A percentile compares a stretch with the other conserved stretches of the same genome.
These are phyloP conservation scores for sunflower (Helianthus annuus) DNA, from an alignment of 129 eudicot genomes.

Conservation along the genomic window HanXRQr2.0-SUNRISE NC_035441.2:146075191-146075690, in stretches of 20 bases:
- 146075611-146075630: slow-evolving; percentile 2
- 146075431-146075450: slow-evolving; percentile 32
- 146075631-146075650: slow-evolving; percentile 3
- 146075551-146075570: slow-evolving; percentile 19
- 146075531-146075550: slow-evolving; percentile 19
- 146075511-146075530: slow-evolving; percentile 15
- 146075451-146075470: slow-evolving; percentile 41
- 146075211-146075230: no score
- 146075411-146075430: slow-evolving; percentile 40
- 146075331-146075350: slow-evolving; percentile 96
- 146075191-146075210: no score
- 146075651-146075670: slow-evolving; percentile 7
- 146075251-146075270: no score
- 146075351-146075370: slow-evolving; percentile 92
- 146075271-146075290: not conserved
- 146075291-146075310: not conserved
- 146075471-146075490: slow-evolving; percentile 57
- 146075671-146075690: slow-evolving; percentile 31
- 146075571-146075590: slow-evolving; percentile 16
- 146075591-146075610: slow-evolving; percentile 6
- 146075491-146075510: slow-evolving; percentile 23
- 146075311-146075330: slow-evolving; percentile 87
- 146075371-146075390: slow-evolving; percentile 86
- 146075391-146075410: slow-evolving; percentile 64
- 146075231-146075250: no score